phyloP scores from a whole-genome alignment of 1,139 yeast genomes.

The Suhomyces wounanorum region DNA sequence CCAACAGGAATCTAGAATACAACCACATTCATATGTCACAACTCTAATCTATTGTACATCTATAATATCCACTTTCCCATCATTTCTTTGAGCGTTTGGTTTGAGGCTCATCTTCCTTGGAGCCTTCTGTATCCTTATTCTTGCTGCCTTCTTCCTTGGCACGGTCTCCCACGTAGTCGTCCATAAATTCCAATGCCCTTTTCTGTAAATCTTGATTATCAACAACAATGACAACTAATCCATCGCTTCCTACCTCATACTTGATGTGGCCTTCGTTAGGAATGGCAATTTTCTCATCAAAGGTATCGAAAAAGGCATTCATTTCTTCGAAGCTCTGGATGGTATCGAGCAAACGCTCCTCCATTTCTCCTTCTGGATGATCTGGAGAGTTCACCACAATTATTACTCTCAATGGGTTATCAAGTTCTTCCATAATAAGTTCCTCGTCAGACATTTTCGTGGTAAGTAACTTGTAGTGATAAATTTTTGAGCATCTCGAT shows the following conservation, averaged over 20 bases:
- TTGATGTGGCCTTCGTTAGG: conserved; percentile 70
- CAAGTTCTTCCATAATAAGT: conserved; percentile 31
- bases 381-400: conserved; percentile 42
- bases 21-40: neutral
- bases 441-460: conserved; percentile 23
- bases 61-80: conserved; percentile 5
- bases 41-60: conserved; percentile 6
- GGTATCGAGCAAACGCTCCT: conserved; percentile 48
- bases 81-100: conserved; percentile 11
- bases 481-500: conserved; percentile 9
- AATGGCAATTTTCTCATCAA: conserved; percentile 60
- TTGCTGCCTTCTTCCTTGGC: conserved; percentile 8
- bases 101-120: conserved; percentile 4
- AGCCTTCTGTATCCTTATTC: conserved; percentile 1
- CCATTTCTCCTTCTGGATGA: conserved; percentile 52
- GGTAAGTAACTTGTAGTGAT: neutral
- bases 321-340: conserved; percentile 51
- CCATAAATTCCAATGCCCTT: conserved; percentile 39
- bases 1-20: neutral
- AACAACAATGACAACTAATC: conserved; percentile 62
- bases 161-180: conserved; percentile 26
- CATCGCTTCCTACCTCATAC: conserved; percentile 74
- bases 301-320: conserved; percentile 61
- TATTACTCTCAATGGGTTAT: conserved; percentile 46
- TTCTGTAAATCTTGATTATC: conserved; percentile 35